Evolutionary conservation across 192 early-diverging fungal species (phyloP).

Genomic region (Spizellomyces punctatus): DNA sequence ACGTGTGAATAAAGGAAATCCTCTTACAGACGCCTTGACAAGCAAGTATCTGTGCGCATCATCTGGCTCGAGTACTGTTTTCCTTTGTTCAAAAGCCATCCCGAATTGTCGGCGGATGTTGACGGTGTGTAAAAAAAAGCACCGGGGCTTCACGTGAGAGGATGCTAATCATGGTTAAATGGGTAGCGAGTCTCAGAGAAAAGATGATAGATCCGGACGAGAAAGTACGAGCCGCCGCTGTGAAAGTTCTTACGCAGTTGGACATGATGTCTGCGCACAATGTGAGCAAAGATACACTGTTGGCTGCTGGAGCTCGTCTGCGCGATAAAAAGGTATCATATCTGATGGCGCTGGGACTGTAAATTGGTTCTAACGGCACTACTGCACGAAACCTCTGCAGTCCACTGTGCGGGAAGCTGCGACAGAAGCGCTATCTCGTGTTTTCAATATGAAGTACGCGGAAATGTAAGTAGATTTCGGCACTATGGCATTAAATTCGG

Average conservation of each 20-base stretch:
- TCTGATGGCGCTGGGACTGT: too few relatives aligned
- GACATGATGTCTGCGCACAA: slow-evolving; percentile 62
- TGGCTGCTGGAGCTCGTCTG: slow-evolving; percentile 75
- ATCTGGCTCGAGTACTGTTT: slow-evolving; percentile 71
- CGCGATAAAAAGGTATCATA: slow-evolving; percentile 73
- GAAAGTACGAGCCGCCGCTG: slow-evolving; percentile 77
- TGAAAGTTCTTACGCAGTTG: slow-evolving; percentile 68
- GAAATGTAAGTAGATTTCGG: slow-evolving; percentile 44
- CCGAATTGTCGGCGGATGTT: slow-evolving; percentile 70
- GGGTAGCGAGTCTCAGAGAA: slow-evolving; percentile 52
- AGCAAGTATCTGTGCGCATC: slow-evolving; percentile 66
- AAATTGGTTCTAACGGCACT: too few relatives aligned
- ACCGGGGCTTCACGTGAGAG: slow-evolving; percentile 7
- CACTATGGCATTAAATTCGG: too few relatives aligned
- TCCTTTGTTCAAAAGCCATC: slow-evolving; percentile 71
- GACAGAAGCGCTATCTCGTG: slow-evolving; percentile 64
- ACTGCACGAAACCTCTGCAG: too few relatives aligned
- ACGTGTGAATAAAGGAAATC: too few relatives aligned
- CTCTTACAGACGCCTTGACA: slow-evolving; percentile 68
- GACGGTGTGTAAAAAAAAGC: not conserved
- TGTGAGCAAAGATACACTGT: slow-evolving; percentile 54
- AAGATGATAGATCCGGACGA: slow-evolving; percentile 92
- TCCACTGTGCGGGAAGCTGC: slow-evolving; percentile 72
- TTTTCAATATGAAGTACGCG: slow-evolving; percentile 75
- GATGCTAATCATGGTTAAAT: slow-evolving; percentile 17